Percentiles rank a stretch among this genome's conserved stretches.
phyloP scores from a whole-genome alignment of 2,329 filamentous ascomycete species.

The Fusarium circinatum region DNA sequence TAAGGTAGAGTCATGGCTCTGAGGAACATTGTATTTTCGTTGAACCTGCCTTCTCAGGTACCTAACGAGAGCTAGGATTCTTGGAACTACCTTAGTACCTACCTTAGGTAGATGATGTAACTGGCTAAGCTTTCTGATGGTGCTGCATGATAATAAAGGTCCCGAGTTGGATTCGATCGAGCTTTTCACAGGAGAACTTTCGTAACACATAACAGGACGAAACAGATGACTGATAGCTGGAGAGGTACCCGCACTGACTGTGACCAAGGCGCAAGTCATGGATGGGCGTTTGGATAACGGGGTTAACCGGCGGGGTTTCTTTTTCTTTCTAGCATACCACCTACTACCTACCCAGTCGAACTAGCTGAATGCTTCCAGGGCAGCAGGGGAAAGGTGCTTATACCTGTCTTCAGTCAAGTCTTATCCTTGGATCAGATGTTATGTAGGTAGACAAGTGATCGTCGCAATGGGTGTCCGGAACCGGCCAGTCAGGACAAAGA shows the following conservation, averaged over 20 bases:
- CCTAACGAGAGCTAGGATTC: conserved; percentile 7
- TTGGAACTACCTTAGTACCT: neutral
- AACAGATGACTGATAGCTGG: neutral
- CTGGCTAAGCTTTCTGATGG: neutral
- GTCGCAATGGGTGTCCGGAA: conserved; percentile 18
- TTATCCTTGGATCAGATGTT: conserved; percentile 18
- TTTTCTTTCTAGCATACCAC: neutral
- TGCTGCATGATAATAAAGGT: neutral
- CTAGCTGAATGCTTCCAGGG: conserved; percentile 12
- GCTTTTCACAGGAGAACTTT: neutral
- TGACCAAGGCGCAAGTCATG: neutral
- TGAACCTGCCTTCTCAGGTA: conserved; percentile 1
- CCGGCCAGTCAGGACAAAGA: conserved; percentile 30
- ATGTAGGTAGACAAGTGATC: conserved; percentile 18
- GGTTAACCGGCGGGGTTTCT: conserved; percentile 26
- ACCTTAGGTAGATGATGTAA: conserved; percentile 3
- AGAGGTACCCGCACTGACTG: neutral
- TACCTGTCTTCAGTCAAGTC: neutral
- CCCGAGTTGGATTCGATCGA: conserved; percentile 4
- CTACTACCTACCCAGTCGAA: conserved; percentile 17
- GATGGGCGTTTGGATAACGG: conserved; percentile 12
- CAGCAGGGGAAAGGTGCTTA: conserved; percentile 5
- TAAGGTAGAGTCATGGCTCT: neutral
- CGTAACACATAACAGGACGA: neutral
- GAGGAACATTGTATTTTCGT: neutral